phyloP scores from a whole-genome alignment of 345 rosid species.

The Streptanthus diversifolius region DNA sequence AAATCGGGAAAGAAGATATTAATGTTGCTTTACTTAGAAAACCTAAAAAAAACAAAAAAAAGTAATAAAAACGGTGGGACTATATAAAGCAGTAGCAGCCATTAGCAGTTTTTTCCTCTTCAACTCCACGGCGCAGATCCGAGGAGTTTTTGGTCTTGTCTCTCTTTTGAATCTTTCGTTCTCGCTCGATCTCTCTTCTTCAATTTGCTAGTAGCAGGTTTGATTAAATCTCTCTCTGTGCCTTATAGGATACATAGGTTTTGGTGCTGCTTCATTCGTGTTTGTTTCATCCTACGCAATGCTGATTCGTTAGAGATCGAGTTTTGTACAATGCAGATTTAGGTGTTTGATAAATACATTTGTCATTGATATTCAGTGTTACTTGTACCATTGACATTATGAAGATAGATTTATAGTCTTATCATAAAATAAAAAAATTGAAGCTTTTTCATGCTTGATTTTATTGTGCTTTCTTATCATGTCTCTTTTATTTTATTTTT shows the following conservation, averaged over 20 bases:
- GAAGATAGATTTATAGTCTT: neutral
- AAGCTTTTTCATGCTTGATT: neutral
- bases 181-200: neutral
- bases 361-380: neutral
- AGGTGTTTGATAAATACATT: neutral
- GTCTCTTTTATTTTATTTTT: too few species aligned
- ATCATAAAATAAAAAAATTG: neutral
- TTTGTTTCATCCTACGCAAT: neutral
- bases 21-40: neutral
- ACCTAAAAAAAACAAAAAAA: neutral
- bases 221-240: constrained; percentile 4
- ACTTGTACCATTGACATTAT: neutral
- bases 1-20: constrained; percentile 14
- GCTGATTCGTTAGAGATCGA: neutral
- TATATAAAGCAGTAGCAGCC: constrained; percentile 12
- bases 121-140: constrained; percentile 92
- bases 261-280: neutral
- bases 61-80: neutral
- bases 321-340: neutral
- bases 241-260: neutral
- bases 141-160: constrained; percentile 62
- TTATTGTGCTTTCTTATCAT: neutral
- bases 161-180: constrained; percentile 11
- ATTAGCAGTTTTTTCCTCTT: neutral
- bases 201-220: neutral